Evolutionary conservation across 2,329 filamentous ascomycete genomes (phyloP), one percentile per base, ranked within the genome.

Genomic region (Byssothecium circinans): DNA sequence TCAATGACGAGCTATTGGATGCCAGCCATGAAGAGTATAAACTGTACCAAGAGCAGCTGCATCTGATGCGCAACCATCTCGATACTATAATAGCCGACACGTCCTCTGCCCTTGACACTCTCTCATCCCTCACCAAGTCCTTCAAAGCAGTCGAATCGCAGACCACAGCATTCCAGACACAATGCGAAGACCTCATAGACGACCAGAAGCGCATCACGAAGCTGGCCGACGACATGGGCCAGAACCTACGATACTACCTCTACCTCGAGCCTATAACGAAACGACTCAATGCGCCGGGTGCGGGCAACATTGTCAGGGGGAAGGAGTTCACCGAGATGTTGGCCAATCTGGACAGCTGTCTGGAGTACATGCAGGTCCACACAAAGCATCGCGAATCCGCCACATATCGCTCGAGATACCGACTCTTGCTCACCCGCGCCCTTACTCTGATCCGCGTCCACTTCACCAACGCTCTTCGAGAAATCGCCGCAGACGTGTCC

Each of bases 201-300:
- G 91, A 96, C 61, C 91, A 97, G 73, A 83, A 81, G 60, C 84
- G 88, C 19, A 79, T 96, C 33, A 85, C 89, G 52, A 81, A 80
- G 56, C 80, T 99, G 34, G 90, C 91, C 2, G 84, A 95, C 57
- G 86, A 91, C 49, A 87, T 99, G 47, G 87, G 89, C 20, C 88
- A 89, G 19, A 95, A 96, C 60, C 77, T 96, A n/a, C 86, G 91
- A 65, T 96, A 95, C 72, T 99, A 99, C 70, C 84, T 88, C 17
- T 96, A 96, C 65, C 80, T 99, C 5, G 94, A 99, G 55, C 91
- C 87, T 38, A 91, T 92, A 50, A 96, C 91, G 0, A 82, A 91
- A 45, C 83, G 91, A 12, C 82, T 99, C 48, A 97, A 97, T 75
- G 91, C 91, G 0, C 91, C 94, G 0, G 91, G 91, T 1, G 91